A percentile compares a stretch with the other conserved stretches of the same genome.
These are phyloP conservation scores for Candida ficus DNA, from an alignment of 805 yeast genomes.

Conservation along the genomic window DNA sequence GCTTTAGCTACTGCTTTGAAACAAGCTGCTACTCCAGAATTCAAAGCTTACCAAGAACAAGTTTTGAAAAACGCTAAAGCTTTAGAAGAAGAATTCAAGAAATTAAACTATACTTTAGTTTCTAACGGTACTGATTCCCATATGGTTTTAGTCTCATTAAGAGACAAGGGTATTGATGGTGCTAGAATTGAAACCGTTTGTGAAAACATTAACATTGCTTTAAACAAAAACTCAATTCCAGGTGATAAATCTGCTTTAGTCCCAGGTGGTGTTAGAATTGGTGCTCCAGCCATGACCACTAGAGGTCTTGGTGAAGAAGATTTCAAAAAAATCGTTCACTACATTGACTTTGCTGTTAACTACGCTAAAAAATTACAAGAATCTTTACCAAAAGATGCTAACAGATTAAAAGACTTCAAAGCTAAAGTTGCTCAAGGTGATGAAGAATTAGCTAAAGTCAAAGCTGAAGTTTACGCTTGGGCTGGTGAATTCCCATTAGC, in stretches of 20 bases:
- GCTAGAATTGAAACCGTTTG: conserved; percentile 95
- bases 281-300: conserved; percentile 98
- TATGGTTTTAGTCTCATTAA: conserved; percentile 85
- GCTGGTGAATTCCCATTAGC: conserved; percentile 81
- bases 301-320: conserved; percentile 87
- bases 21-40: conserved; percentile 89
- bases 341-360: conserved; percentile 73
- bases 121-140: conserved; percentile 97
- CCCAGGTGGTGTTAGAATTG: conserved; percentile 96
- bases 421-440: conserved; percentile 67
- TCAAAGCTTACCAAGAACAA: conserved; percentile 81
- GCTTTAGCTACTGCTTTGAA: conserved; percentile 96
- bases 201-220: conserved; percentile 91
- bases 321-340: conserved; percentile 73
- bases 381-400: conserved; percentile 83
- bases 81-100: conserved; percentile 62
- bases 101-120: conserved; percentile 69
- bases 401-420: conserved; percentile 95
- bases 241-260: conserved; percentile 96
- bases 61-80: conserved; percentile 82
- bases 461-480: conserved; percentile 83
- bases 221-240: conserved; percentile 96
- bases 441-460: conserved; percentile 60
- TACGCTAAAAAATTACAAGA: conserved; percentile 56
- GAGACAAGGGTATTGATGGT: conserved; percentile 90